These are phyloP conservation scores for Puccinia triticina DNA, from an alignment of 1,284 basidiomycete species.

Conservation along the genomic window DNA sequence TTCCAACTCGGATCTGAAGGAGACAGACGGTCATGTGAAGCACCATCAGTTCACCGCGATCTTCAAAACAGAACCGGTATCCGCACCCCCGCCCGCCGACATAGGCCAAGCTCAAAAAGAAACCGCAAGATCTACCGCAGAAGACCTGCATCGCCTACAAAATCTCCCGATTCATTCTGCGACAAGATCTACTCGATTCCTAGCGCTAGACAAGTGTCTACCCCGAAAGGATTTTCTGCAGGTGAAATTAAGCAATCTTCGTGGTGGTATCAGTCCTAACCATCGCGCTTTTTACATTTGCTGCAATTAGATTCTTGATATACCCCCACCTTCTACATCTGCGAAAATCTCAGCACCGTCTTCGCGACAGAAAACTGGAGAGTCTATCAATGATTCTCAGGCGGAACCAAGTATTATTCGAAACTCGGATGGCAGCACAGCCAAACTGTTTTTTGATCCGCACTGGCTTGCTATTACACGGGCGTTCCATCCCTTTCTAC, in stretches of 20 bases:
- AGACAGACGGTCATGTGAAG: constrained; percentile 59
- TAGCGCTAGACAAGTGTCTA: constrained; percentile 92
- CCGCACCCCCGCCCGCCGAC: constrained; percentile 53
- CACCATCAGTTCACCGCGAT: constrained; percentile 52
- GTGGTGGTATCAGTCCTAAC: not conserved
- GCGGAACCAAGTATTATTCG: not conserved
- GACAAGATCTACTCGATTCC: constrained; percentile 69
- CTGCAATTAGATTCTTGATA: constrained; percentile 34
- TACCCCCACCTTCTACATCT: constrained; percentile 8
- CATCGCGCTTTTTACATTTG: not conserved
- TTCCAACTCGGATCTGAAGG: constrained; percentile 53
- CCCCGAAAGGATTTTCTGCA: constrained; percentile 81
- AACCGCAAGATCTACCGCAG: not conserved
- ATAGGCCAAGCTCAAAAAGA: constrained; percentile 59
- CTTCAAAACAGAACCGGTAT: constrained; percentile 44
- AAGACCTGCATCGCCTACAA: not conserved
- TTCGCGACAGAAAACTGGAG: not conserved
- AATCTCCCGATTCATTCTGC: constrained; percentile 56
- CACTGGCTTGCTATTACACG: constrained; percentile 92
- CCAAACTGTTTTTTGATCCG: constrained; percentile 68
- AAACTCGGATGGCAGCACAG: not conserved
- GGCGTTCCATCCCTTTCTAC: constrained; percentile 79
- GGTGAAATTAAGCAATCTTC: constrained; percentile 62
- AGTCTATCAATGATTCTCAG: not conserved
- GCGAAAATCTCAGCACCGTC: not conserved